A percentile compares a stretch with the other conserved stretches of the same genome.
phyloP scores from a whole-genome alignment of 306 rosid species.

The Prosopis cineraria region DNA sequence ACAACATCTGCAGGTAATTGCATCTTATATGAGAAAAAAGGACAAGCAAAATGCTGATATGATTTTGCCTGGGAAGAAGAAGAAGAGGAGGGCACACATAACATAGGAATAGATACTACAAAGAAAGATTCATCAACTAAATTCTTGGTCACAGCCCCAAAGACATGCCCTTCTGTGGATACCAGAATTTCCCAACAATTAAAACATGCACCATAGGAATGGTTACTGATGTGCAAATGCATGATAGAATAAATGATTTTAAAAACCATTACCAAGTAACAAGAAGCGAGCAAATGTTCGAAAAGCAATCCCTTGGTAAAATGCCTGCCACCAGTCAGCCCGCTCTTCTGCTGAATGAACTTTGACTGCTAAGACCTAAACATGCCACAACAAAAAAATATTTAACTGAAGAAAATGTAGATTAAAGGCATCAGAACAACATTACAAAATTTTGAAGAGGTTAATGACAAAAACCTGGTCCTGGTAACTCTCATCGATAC shows the following conservation, averaged over 20 bases:
- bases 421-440: neutral
- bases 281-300: conserved; percentile 71
- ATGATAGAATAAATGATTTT: neutral
- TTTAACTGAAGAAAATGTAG: conserved; percentile 8
- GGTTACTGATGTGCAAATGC: neutral
- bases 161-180: neutral
- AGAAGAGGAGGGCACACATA: neutral
- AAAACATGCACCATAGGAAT: neutral
- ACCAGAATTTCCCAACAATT: neutral
- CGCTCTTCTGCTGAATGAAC: conserved; percentile 65
- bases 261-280: conserved; percentile 59
- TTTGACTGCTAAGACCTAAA: conserved; percentile 51
- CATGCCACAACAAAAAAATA: conserved; percentile 22
- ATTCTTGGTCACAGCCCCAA: neutral
- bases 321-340: conserved; percentile 60
- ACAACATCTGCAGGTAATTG: conserved; percentile 70
- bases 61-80: neutral
- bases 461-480: conserved; percentile 62
- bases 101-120: neutral
- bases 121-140: conserved; percentile 1
- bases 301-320: conserved; percentile 75
- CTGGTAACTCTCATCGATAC: conserved; percentile 59
- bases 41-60: conserved; percentile 24
- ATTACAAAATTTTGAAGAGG: conserved; percentile 18
- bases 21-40: conserved; percentile 35